Evolutionary conservation across 805 yeast species (phyloP).

Genomic region (Saturnispora saitoi): DNA sequence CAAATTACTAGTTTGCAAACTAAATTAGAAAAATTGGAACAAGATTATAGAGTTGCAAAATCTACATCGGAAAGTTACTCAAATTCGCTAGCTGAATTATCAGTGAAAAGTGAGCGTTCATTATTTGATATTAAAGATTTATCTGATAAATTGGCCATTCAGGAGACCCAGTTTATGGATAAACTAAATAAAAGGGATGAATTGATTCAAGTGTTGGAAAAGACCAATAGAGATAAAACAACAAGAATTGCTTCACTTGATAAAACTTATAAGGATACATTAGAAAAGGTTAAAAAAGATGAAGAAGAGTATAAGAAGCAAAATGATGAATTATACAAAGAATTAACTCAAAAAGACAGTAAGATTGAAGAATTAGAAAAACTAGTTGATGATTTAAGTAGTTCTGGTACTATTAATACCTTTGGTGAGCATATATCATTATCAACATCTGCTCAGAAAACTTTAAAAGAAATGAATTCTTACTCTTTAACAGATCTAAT

Average conservation of each 20-base stretch:
- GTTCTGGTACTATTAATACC: conserved; percentile 13
- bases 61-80: conserved; percentile 27
- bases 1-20: conserved; percentile 27
- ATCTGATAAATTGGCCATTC: conserved; percentile 33
- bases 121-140: conserved; percentile 39
- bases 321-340: conserved; percentile 29
- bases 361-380: conserved; percentile 37
- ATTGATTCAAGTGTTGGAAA: conserved; percentile 47
- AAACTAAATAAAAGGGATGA: conserved; percentile 59
- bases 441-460: conserved; percentile 39
- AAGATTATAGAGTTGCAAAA: conserved; percentile 24
- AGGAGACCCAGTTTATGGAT: conserved; percentile 42
- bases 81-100: conserved; percentile 30
- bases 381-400: conserved; percentile 34
- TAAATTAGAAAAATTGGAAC: conserved; percentile 29
- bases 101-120: conserved; percentile 34
- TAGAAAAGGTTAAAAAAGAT: conserved; percentile 32
- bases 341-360: conserved; percentile 29
- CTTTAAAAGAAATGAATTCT: conserved; percentile 37
- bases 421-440: conserved; percentile 21
- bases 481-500: conserved; percentile 60
- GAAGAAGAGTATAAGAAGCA: conserved; percentile 29
- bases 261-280: conserved; percentile 33
- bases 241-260: conserved; percentile 49
- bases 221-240: conserved; percentile 42